phyloP scores from a whole-genome alignment of 805 yeast genomes.

The Grigorovia transvaalensis region DNA sequence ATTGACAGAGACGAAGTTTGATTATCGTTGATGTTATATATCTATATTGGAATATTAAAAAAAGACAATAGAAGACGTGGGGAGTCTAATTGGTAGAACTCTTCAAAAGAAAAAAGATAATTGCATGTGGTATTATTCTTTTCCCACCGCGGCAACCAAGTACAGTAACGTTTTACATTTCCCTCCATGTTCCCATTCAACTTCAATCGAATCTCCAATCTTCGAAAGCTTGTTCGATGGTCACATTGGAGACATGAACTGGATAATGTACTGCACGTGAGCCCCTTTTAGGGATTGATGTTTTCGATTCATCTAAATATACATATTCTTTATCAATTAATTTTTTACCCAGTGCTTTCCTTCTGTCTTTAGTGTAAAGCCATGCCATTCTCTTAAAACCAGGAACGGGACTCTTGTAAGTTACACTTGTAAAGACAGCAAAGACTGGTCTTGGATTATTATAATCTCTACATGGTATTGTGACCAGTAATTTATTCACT shows the following conservation, averaged over 20 bases:
- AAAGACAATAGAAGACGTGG: neutral
- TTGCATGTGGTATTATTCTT: too few relatives aligned
- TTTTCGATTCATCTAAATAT: conserved; percentile 10
- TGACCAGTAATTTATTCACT: conserved; percentile 11
- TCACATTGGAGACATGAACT: conserved; percentile 13
- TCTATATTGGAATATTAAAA: neutral
- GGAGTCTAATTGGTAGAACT: neutral
- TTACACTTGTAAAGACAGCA: conserved; percentile 24
- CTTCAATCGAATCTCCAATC: conserved; percentile 22
- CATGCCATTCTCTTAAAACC: conserved; percentile 28
- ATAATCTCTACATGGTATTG: conserved; percentile 17
- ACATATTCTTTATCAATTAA: conserved; percentile 18
- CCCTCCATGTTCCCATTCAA: too few relatives aligned
- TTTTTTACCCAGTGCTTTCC: conserved; percentile 16
- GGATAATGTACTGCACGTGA: conserved; percentile 22
- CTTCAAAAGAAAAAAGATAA: too few relatives aligned
- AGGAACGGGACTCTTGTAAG: conserved; percentile 18
- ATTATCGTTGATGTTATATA: neutral
- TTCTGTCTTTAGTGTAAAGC: conserved; percentile 23
- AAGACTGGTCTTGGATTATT: conserved; percentile 12
- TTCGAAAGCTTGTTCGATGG: conserved; percentile 20
- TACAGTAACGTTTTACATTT: too few relatives aligned
- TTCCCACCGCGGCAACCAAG: too few relatives aligned
- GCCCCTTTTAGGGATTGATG: conserved; percentile 19
- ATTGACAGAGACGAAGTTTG: neutral